These are phyloP conservation scores for Xylaria sp. DNA, from an alignment of 495 filamentous ascomycete genomes.

Conservation along the genomic window DNA sequence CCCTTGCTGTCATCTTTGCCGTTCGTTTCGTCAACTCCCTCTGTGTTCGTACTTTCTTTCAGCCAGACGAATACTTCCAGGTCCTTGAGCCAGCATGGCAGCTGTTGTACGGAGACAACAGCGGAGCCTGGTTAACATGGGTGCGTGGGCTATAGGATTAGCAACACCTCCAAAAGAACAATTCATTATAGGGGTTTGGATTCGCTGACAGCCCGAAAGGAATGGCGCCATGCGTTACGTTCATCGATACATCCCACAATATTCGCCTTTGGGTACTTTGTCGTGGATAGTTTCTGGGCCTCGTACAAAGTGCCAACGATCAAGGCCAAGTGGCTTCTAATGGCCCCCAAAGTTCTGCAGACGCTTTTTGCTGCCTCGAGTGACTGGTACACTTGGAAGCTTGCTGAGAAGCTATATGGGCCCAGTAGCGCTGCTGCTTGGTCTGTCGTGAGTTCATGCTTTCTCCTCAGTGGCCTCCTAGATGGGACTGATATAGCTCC, in stretches of 20 bases:
- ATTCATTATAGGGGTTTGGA: not conserved
- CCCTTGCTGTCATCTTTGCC: slow-evolving; percentile 70
- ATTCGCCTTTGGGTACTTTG: slow-evolving; percentile 79
- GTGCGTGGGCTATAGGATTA: slow-evolving; percentile 55
- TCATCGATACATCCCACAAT: slow-evolving; percentile 90
- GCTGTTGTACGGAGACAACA: slow-evolving; percentile 76
- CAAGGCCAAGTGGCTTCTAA: slow-evolving; percentile 57
- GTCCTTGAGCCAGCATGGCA: slow-evolving; percentile 95
- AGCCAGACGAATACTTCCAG: slow-evolving; percentile 99
- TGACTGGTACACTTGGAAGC: slow-evolving; percentile 90
- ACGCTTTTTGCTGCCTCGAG: slow-evolving; percentile 76
- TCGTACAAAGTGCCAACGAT: slow-evolving; percentile 28
- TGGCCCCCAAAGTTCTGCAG: slow-evolving; percentile 77
- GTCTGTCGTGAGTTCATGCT: slow-evolving; percentile 64
- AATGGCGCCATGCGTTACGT: slow-evolving; percentile 90
- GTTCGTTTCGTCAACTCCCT: slow-evolving; percentile 89
- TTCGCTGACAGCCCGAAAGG: slow-evolving; percentile 59
- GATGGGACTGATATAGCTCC: slow-evolving; percentile 21
- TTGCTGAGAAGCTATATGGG: slow-evolving; percentile 78
- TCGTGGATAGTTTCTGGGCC: slow-evolving; percentile 51
- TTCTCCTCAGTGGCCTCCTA: not conserved
- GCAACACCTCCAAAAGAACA: not conserved
- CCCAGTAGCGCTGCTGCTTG: slow-evolving; percentile 65
- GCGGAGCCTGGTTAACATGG: slow-evolving; percentile 96
- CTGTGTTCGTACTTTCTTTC: slow-evolving; percentile 90